Conservation (phyloP, 495 filamentous ascomycete species). For the Apiosordaria backusii region DNA sequence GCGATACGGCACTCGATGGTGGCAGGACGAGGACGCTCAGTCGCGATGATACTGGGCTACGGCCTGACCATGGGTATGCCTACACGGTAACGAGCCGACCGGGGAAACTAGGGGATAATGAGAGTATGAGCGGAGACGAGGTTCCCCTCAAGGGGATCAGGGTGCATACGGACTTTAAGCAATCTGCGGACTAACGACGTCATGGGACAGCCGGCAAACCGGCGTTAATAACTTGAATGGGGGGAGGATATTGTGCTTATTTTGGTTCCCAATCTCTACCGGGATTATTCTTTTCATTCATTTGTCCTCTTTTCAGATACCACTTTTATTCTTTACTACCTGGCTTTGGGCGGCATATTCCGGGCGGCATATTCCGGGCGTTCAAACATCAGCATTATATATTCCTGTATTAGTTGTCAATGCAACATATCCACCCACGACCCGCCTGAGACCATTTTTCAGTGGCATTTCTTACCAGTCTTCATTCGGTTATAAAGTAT, state of each 20-base stretch:
- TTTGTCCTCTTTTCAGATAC: not conserved
- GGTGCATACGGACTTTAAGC: slow-evolving; percentile 10
- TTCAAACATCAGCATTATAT: not conserved
- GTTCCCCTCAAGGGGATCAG: slow-evolving; percentile 13
- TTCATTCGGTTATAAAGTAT: no score
- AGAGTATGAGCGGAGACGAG: slow-evolving; percentile 12
- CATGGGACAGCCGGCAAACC: not conserved
- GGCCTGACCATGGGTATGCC: slow-evolving; percentile 7
- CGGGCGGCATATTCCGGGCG: not conserved
- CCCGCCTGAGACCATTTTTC: no score
- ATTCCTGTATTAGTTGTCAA: no score
- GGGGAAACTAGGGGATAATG: not conserved
- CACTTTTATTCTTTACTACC: not conserved
- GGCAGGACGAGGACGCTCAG: not conserved
- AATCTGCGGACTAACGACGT: not conserved
- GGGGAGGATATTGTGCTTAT: not conserved
- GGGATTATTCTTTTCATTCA: not conserved
- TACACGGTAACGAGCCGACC: slow-evolving; percentile 13
- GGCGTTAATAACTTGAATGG: no score
- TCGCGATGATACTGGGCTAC: not conserved
- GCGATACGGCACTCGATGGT: not conserved
- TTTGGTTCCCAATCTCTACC: not conserved
- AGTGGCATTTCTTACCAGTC: no score
- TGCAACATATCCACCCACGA: no score
- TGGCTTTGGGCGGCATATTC: no score